Conservation (phyloP, 345 rosid species). For the Populus pruinosa region DNA sequence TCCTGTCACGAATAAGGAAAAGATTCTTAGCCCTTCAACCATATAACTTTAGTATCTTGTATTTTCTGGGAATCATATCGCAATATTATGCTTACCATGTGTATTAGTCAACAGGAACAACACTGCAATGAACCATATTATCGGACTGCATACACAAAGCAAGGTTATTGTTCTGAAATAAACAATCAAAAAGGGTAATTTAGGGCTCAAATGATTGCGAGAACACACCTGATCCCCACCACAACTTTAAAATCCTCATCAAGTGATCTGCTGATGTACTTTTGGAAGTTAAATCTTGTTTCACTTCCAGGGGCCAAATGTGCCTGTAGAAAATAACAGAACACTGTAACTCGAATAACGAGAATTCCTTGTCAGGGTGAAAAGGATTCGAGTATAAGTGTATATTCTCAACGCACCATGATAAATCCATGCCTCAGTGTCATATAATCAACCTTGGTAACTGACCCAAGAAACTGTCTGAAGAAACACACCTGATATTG, state of each 20-base stretch:
- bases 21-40: neutral
- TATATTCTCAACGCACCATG: conserved; percentile 34
- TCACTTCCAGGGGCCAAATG: conserved; percentile 77
- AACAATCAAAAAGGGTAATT: neutral
- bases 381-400: neutral
- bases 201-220: neutral
- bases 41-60: neutral
- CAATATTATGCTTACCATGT: conserved; percentile 48
- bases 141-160: conserved; percentile 51
- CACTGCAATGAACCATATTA: conserved; percentile 71
- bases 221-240: conserved; percentile 73
- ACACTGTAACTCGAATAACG: neutral
- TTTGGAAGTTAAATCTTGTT: conserved; percentile 69
- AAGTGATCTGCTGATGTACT: conserved; percentile 77
- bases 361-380: neutral
- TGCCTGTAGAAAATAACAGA: conserved; percentile 49
- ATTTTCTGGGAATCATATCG: neutral
- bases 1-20: conserved; percentile 38
- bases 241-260: conserved; percentile 85
- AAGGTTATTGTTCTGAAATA: conserved; percentile 3
- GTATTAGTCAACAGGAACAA: conserved; percentile 69
- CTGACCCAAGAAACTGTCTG: conserved; percentile 87
- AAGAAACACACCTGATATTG: conserved; percentile 72
- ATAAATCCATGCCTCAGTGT: conserved; percentile 91
- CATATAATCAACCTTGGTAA: conserved; percentile 80